These are phyloP conservation scores for Penicillium fuscoglaucum DNA, from an alignment of 2,329 filamentous ascomycete species.

Conservation along the genomic window DNA sequence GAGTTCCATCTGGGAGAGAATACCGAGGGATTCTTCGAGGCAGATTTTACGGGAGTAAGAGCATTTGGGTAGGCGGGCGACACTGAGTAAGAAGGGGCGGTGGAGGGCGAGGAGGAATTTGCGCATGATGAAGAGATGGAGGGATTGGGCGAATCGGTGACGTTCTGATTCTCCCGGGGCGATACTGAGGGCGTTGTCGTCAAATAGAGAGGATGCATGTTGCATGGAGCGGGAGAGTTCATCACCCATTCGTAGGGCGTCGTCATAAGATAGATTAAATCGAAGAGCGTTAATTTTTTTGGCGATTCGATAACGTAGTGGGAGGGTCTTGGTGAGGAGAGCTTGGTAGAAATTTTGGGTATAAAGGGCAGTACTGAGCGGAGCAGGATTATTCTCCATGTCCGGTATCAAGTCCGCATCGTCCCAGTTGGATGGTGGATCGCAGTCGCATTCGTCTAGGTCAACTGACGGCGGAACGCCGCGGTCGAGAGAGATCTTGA, in stretches of 20 bases:
- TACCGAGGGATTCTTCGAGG: slow-evolving; percentile 37
- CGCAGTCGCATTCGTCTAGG: slow-evolving; percentile 40
- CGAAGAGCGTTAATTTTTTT: slow-evolving; percentile 33
- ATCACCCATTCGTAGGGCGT: slow-evolving; percentile 34
- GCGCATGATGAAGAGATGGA: slow-evolving; percentile 54
- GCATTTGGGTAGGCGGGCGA: slow-evolving; percentile 34
- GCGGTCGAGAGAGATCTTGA: slow-evolving; percentile 39
- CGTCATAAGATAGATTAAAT: slow-evolving; percentile 36
- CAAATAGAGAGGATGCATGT: slow-evolving; percentile 26
- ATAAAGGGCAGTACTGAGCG: slow-evolving; percentile 15
- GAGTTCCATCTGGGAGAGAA: slow-evolving; percentile 35
- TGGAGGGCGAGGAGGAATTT: slow-evolving; percentile 60
- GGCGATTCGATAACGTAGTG: slow-evolving; percentile 33
- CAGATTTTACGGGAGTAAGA: slow-evolving; percentile 42
- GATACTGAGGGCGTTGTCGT: slow-evolving; percentile 16
- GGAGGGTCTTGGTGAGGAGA: slow-evolving; percentile 30
- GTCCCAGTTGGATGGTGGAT: slow-evolving; percentile 40
- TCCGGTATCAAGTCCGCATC: slow-evolving; percentile 36
- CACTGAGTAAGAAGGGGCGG: slow-evolving; percentile 41
- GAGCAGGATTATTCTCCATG: slow-evolving; percentile 28
- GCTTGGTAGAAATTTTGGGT: slow-evolving; percentile 34
- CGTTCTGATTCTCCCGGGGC: slow-evolving; percentile 11
- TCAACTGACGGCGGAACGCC: slow-evolving; percentile 38
- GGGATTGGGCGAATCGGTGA: slow-evolving; percentile 32
- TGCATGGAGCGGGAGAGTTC: slow-evolving; percentile 28